Conservation (phyloP, 2,329 filamentous ascomycete species). For the Raffaelea deltoideospora region DNA sequence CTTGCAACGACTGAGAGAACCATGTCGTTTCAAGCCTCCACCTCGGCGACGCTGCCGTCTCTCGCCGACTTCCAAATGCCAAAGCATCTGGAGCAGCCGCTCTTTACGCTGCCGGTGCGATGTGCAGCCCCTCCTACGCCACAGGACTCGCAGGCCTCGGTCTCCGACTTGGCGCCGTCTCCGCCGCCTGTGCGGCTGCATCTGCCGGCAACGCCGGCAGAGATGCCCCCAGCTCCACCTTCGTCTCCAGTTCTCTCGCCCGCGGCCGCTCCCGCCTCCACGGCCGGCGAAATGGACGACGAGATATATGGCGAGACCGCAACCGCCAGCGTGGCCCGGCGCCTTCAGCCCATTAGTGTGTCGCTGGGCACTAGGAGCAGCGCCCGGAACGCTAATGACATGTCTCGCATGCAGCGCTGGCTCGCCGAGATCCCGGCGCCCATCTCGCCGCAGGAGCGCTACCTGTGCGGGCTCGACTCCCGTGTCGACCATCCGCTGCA, state of each 20-base stretch:
- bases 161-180: constrained; percentile 1
- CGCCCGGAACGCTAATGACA: too few relatives aligned
- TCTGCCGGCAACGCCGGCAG: background rate
- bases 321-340: background rate
- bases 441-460: constrained; percentile 9
- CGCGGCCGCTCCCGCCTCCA: too few relatives aligned
- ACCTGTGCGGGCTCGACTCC: constrained; percentile 8
- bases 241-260: too few relatives aligned
- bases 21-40: background rate
- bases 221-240: too few relatives aligned
- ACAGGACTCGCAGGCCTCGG: constrained; percentile 4
- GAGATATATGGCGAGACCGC: too few relatives aligned
- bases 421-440: constrained; percentile 8
- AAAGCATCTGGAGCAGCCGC: background rate
- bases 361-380: background rate
- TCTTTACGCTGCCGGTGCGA: background rate
- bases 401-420: constrained; percentile 9
- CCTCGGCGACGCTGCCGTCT: background rate
- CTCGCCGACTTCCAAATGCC: background rate
- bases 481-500: constrained; percentile 9
- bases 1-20: too few relatives aligned
- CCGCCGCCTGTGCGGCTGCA: background rate
- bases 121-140: constrained; percentile 4
- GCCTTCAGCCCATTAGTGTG: background rate
- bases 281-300: too few relatives aligned